Conservation (phyloP, 2,329 filamentous ascomycete genomes). For the Calycina marina region DNA sequence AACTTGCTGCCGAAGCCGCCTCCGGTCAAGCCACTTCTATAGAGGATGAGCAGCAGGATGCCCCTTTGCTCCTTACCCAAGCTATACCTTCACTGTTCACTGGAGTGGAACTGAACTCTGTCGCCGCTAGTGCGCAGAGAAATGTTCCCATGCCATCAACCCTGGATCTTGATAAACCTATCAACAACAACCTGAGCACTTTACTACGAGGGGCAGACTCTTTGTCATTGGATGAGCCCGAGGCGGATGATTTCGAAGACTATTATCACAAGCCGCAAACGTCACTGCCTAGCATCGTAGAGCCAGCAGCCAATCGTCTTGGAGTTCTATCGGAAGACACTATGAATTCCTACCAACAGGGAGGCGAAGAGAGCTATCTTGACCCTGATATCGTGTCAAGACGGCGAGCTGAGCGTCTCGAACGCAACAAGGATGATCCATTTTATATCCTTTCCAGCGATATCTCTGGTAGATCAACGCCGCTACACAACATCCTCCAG, state of each 20-base stretch:
- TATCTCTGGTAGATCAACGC: conserved; percentile 51
- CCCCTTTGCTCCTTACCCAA: conserved; percentile 75
- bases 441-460: conserved; percentile 66
- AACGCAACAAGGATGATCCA: conserved; percentile 82
- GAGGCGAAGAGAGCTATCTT: conserved; percentile 47
- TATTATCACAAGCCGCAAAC: conserved; percentile 39
- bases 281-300: conserved; percentile 32
- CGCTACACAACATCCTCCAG: conserved; percentile 62
- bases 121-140: conserved; percentile 65
- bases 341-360: conserved; percentile 41
- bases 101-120: conserved; percentile 76
- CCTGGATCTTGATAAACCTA: conserved; percentile 66
- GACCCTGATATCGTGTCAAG: conserved; percentile 62
- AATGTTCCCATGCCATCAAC: conserved; percentile 70
- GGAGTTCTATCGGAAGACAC: conserved; percentile 31
- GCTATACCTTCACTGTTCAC: conserved; percentile 79
- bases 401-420: conserved; percentile 60
- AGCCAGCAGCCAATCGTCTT: conserved; percentile 41
- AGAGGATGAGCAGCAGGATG: conserved; percentile 41
- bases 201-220: conserved; percentile 46
- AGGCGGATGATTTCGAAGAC: conserved; percentile 51
- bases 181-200: conserved; percentile 58
- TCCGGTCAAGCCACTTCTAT: conserved; percentile 47
- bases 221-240: conserved; percentile 32
- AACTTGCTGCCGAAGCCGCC: conserved; percentile 70